These are phyloP conservation scores for Coniella vitis DNA, from an alignment of 2,329 filamentous ascomycete genomes.

Conservation along the genomic window DNA sequence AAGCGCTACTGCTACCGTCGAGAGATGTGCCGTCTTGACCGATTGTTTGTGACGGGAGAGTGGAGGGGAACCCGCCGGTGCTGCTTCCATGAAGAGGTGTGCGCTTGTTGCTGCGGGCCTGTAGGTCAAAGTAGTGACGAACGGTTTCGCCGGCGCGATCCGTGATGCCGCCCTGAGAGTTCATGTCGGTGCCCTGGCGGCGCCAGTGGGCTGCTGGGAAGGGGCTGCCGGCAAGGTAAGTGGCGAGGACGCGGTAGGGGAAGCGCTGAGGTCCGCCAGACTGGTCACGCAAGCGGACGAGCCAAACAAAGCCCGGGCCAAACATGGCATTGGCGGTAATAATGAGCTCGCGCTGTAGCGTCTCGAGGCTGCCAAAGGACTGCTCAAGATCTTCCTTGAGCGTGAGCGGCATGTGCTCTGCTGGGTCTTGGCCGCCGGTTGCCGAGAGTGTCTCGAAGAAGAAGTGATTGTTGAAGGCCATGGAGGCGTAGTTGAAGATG, in stretches of 20 bases:
- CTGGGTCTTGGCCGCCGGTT: slow-evolving; percentile 38
- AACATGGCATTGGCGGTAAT: slow-evolving; percentile 85
- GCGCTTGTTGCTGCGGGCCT: slow-evolving; percentile 26
- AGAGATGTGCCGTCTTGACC: too few relatives aligned
- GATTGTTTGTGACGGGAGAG: slow-evolving; percentile 8
- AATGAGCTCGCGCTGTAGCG: slow-evolving; percentile 72
- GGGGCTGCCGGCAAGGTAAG: slow-evolving; percentile 86
- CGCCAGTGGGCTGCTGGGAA: slow-evolving; percentile 81
- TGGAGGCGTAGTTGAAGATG: slow-evolving; percentile 92
- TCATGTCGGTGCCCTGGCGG: slow-evolving; percentile 62
- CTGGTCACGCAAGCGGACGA: slow-evolving; percentile 50
- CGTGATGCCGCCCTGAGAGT: slow-evolving; percentile 44
- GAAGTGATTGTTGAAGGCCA: slow-evolving; percentile 87
- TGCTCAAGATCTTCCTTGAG: slow-evolving; percentile 56
- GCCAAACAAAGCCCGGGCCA: slow-evolving; percentile 94
- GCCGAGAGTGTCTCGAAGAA: slow-evolving; percentile 59
- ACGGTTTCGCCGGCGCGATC: slow-evolving; percentile 25
- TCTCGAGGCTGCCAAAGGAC: slow-evolving; percentile 77
- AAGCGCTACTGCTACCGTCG: not conserved
- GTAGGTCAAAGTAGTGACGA: slow-evolving; percentile 33
- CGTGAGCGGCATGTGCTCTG: slow-evolving; percentile 20
- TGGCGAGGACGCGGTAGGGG: slow-evolving; percentile 65
- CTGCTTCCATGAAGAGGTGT: slow-evolving; percentile 21
- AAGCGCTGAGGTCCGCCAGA: slow-evolving; percentile 22
- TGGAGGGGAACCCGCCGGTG: too few relatives aligned